Percentiles rank a stretch among this genome's conserved stretches.
phyloP scores from a whole-genome alignment of 106 monocot species.

The Dendrobium huoshanense region DNA sequence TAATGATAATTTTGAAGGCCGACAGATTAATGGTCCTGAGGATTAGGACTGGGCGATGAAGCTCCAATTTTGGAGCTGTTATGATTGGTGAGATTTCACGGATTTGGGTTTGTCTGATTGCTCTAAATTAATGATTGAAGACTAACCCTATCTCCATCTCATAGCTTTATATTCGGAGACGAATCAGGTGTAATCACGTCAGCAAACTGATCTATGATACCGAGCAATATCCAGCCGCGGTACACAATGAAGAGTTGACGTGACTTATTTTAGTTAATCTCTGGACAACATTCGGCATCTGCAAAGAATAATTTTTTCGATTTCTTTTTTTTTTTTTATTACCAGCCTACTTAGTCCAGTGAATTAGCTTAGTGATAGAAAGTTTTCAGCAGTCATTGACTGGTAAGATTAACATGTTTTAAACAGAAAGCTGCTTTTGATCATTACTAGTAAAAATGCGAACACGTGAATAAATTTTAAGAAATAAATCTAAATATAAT shows the following conservation, averaged over 20 bases:
- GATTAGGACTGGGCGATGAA: slow-evolving; percentile 44
- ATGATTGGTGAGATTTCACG: background rate
- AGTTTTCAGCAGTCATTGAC: background rate
- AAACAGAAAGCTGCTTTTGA: background rate
- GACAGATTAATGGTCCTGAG: slow-evolving; percentile 22
- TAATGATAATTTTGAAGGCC: slow-evolving; percentile 21
- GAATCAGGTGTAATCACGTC: too few species aligned
- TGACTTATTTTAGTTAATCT: too few species aligned
- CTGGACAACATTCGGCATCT: too few species aligned
- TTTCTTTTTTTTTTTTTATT: background rate
- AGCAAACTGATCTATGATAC: too few species aligned
- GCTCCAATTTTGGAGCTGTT: slow-evolving; percentile 9
- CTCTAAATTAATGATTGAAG: background rate
- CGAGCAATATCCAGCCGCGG: too few species aligned
- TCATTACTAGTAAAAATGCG: background rate
- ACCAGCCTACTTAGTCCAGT: background rate
- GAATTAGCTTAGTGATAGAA: background rate
- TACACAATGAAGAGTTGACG: too few species aligned
- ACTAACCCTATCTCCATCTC: background rate
- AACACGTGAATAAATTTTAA: too few species aligned
- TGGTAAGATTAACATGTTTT: background rate
- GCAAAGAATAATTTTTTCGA: background rate
- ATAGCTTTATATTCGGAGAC: too few species aligned
- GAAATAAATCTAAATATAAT: background rate
- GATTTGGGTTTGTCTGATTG: background rate